phyloP scores from a whole-genome alignment of 495 filamentous ascomycete genomes.

The Trichocladium uniseriatum region DNA sequence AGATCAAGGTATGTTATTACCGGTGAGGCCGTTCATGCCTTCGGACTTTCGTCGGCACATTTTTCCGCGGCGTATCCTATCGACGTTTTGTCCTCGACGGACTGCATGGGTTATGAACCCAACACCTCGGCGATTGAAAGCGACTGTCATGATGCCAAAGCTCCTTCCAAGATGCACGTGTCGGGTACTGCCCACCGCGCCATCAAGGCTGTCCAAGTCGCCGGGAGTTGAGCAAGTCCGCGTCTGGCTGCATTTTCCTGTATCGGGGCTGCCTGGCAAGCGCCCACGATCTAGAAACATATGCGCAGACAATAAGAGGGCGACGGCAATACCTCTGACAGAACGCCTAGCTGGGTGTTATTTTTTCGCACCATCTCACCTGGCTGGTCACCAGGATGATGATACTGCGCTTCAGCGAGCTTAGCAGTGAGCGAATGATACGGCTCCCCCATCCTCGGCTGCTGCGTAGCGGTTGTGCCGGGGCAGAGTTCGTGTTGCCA shows the following conservation, averaged over 20 bases:
- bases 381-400: conserved; percentile 27
- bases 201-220: conserved; percentile 17
- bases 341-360: conserved; percentile 13
- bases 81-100: conserved; percentile 34
- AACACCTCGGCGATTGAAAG: conserved; percentile 14
- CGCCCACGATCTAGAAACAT: conserved; percentile 23
- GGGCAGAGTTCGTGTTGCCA: neutral
- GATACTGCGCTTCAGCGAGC: conserved; percentile 20
- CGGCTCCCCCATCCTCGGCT: conserved; percentile 2
- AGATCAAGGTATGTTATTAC: conserved; percentile 99
- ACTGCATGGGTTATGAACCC: conserved; percentile 17
- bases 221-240: conserved; percentile 41
- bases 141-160: conserved; percentile 25
- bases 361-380: conserved; percentile 9
- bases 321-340: conserved; percentile 18
- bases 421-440: conserved; percentile 24
- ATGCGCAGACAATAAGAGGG: conserved; percentile 15
- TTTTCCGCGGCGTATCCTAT: conserved; percentile 35
- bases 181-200: neutral
- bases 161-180: conserved; percentile 32
- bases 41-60: conserved; percentile 46
- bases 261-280: conserved; percentile 45
- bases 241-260: conserved; percentile 32
- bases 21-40: conserved; percentile 42
- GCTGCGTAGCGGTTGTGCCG: conserved; percentile 7